Evolutionary conservation across 495 filamentous ascomycete genomes (phyloP), one percentile per base, ranked within the genome.

Genomic region (Aspergillus biplanus): DNA sequence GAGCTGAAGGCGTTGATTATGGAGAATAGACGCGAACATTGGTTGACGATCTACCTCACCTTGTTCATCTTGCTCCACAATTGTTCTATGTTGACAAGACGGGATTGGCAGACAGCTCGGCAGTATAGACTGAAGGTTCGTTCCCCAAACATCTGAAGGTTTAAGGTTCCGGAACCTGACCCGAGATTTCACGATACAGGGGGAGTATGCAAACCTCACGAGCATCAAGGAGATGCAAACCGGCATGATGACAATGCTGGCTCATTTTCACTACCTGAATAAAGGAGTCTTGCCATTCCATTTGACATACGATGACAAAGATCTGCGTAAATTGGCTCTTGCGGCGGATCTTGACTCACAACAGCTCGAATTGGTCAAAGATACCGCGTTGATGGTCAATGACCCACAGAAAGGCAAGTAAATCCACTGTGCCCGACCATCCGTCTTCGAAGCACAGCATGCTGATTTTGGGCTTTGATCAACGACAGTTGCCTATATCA

Each of bases 241-340:
- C 32, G 61, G 61, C 16, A 63, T 63, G 61, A 52, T 33, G 6
- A 63, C 54, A 2, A 56, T 56, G 53, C 33, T 63, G 53, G 61
- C 61, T 44, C 61, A 63, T 27, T 63, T 63, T 31, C 61, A 63
- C 61, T 63, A 63, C 46, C 61, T 63, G 39, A 63, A 63, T 42
- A 63, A 57, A 52, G 61, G 61, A 33, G 53, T 63, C 34, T 37
- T 63, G 34, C 61, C 61, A n/a, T 63, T 63, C 9, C 61, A 57
- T 42, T 46, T 63, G 15, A 63, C 61, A 7, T 63, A 63, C 48
- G 61, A 63, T 46, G 61, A 63, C 11, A 56, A 63, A 21, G 47
- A 47, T 37, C 18, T 63, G 33, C 42, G 46, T 44, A 52, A 52
- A 47, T 13, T 63, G 53, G 32, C 42, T 31, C 8, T 34, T 13